These are phyloP conservation scores for Ophiocordyceps camponoti-saundersi DNA, from an alignment of 2,329 filamentous ascomycete species.

Conservation along the genomic window DNA sequence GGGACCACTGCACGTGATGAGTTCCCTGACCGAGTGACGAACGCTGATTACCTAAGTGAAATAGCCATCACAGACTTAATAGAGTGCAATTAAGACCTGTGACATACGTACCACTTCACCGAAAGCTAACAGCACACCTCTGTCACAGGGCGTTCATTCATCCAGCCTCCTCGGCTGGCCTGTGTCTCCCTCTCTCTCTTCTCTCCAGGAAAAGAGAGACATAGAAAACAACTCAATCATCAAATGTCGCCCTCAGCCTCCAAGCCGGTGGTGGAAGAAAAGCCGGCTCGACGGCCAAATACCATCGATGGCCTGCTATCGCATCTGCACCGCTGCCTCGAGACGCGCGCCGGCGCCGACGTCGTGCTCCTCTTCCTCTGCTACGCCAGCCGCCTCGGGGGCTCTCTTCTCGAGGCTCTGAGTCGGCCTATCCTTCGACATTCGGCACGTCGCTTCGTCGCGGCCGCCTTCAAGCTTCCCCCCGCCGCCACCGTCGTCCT, in stretches of 20 bases:
- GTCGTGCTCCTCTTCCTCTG: constrained; percentile 49
- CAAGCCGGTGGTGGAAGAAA: background rate
- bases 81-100: background rate
- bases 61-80: background rate
- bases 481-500: constrained; percentile 29
- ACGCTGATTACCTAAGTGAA: no score
- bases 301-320: constrained; percentile 32
- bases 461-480: constrained; percentile 33
- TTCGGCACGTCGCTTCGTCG: constrained; percentile 31
- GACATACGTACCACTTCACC: background rate
- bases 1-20: no score
- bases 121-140: background rate
- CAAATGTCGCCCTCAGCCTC: background rate
- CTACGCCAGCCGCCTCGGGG: constrained; percentile 45
- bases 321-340: constrained; percentile 44
- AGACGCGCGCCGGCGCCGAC: constrained; percentile 53
- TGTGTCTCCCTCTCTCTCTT: background rate
- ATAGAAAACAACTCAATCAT: background rate
- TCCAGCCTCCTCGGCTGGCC: background rate
- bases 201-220: background rate
- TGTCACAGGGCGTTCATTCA: background rate
- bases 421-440: constrained; percentile 40
- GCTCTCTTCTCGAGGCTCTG: constrained; percentile 31
- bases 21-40: no score
- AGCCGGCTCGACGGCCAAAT: constrained; percentile 2